A percentile compares a stretch with the other conserved stretches of the same genome.
These are phyloP conservation scores for Vaccinium myrtillus DNA, from an alignment of 148 eudicot species.

Conservation along the genomic window DNA sequence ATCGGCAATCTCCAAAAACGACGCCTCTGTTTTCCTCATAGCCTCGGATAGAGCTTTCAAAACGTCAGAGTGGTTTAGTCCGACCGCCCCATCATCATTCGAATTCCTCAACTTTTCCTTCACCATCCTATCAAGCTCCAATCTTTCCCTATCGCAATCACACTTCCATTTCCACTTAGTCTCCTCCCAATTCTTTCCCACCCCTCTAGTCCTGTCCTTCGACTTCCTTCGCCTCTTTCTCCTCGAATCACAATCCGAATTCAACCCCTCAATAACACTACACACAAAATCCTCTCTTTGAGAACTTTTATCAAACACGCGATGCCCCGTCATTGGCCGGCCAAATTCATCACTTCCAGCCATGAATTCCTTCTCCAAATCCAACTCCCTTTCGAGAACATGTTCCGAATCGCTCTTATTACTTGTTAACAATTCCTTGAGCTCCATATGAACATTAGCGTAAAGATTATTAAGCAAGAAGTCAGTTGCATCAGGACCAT, in stretches of 20 bases:
- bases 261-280: background rate
- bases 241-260: background rate
- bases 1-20: constrained; percentile 61
- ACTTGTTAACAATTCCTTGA: constrained; percentile 29
- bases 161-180: constrained; percentile 11
- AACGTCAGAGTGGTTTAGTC: constrained; percentile 36
- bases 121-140: constrained; percentile 21
- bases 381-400: background rate
- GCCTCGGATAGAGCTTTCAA: constrained; percentile 55
- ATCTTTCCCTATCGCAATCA: constrained; percentile 18
- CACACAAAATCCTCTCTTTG: background rate
- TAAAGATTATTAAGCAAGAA: constrained; percentile 50
- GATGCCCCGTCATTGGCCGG: background rate
- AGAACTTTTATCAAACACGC: background rate
- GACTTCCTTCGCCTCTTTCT: constrained; percentile 19
- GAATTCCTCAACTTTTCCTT: constrained; percentile 22
- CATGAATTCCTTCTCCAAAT: background rate
- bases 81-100: constrained; percentile 1
- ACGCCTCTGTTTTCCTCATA: constrained; percentile 55
- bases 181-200: background rate
- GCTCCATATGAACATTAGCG: constrained; percentile 45
- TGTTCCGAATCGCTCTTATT: constrained; percentile 17
- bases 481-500: constrained; percentile 76
- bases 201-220: background rate
- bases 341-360: background rate